These are phyloP conservation scores for Chaetomiaceae sp. DNA, from an alignment of 2,329 filamentous ascomycete species.

Conservation along the genomic window DNA sequence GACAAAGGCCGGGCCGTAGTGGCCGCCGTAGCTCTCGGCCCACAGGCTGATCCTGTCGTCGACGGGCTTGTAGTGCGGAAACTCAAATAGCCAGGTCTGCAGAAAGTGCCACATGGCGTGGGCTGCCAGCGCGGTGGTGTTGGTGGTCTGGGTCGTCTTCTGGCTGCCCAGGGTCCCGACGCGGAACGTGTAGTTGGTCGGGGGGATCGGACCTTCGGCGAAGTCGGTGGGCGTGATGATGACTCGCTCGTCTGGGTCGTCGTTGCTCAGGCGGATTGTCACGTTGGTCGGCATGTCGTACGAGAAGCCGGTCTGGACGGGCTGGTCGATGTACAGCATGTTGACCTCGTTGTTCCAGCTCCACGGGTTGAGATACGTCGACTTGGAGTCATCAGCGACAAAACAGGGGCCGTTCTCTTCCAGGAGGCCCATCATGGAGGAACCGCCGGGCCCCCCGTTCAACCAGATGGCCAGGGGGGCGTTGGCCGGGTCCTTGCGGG, in stretches of 20 bases:
- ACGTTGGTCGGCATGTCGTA: constrained; percentile 10
- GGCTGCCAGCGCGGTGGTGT: not conserved
- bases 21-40: constrained; percentile 7
- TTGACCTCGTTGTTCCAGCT: constrained; percentile 53
- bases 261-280: not conserved
- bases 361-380: constrained; percentile 48
- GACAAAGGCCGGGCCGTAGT: not conserved
- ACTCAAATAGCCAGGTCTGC: constrained; percentile 6
- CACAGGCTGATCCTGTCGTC: constrained; percentile 3
- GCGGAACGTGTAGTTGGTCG: constrained; percentile 1
- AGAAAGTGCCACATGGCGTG: constrained; percentile 7
- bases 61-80: not conserved
- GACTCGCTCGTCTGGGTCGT: not conserved
- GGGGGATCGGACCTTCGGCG: not conserved
- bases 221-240: constrained; percentile 2
- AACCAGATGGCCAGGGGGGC: constrained; percentile 50
- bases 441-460: constrained; percentile 54
- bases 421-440: constrained; percentile 40
- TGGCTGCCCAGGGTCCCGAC: constrained; percentile 4
- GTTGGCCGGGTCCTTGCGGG: constrained; percentile 18
- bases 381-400: constrained; percentile 36
- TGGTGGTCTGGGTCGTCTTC: constrained; percentile 1
- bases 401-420: constrained; percentile 49
- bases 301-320: constrained; percentile 25
- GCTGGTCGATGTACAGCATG: constrained; percentile 46